These are phyloP conservation scores for Selenicereus undatus DNA, from an alignment of 148 eudicot species.

Conservation along the genomic window DNA sequence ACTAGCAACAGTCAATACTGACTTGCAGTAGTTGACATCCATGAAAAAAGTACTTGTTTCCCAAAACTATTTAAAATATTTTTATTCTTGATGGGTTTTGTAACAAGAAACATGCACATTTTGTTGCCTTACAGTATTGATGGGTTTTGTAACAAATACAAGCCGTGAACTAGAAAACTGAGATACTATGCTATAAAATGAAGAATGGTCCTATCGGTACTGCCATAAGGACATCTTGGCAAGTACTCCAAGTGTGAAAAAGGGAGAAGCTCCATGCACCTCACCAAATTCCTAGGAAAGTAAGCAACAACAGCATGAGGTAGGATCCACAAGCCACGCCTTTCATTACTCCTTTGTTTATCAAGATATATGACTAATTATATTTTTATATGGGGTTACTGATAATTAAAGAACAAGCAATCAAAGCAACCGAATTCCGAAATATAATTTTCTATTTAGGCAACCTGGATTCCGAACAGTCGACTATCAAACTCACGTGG, in stretches of 20 bases:
- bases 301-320: conserved; percentile 2
- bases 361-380: background rate
- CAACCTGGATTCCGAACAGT: background rate
- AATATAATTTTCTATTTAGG: background rate
- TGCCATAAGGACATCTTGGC: background rate
- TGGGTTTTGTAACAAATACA: background rate
- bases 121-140: background rate
- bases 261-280: background rate
- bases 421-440: conserved; percentile 3
- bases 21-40: too few relatives aligned
- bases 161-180: background rate
- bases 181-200: background rate
- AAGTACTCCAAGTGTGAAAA: background rate
- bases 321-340: background rate
- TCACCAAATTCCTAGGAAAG: background rate
- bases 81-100: too few relatives aligned
- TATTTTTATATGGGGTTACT: background rate
- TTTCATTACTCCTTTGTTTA: background rate
- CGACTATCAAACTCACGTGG: background rate
- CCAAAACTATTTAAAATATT: too few relatives aligned
- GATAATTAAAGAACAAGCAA: background rate
- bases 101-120: background rate
- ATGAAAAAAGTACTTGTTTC: too few relatives aligned
- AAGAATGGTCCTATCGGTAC: background rate
- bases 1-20: too few relatives aligned